These are phyloP conservation scores for Symbiodinium natans DNA, from an alignment of 73 alveolate genomes.

Conservation along the genomic window DNA sequence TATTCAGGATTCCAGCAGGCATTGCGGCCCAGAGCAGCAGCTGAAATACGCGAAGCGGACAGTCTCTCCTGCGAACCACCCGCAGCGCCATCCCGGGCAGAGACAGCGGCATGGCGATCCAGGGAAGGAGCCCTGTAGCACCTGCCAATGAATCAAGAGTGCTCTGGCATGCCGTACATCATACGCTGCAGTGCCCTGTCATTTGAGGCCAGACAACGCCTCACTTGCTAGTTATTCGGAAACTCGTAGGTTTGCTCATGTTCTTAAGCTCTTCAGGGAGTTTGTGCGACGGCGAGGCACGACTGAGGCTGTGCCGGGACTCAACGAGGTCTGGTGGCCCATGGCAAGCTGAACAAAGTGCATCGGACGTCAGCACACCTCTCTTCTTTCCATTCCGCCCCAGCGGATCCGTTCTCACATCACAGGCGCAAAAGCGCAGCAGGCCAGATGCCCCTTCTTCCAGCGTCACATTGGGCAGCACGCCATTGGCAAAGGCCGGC, in stretches of 20 bases:
- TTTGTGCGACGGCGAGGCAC: conserved; percentile 24
- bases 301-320: conserved; percentile 24
- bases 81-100: conserved; percentile 23
- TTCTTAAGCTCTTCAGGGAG: no score
- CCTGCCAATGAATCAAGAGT: conserved; percentile 20
- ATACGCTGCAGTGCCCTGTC: no score
- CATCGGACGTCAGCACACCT: conserved; percentile 21
- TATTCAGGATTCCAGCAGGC: conserved; percentile 17
- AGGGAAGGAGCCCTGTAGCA: conserved; percentile 29
- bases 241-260: no score
- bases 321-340: conserved; percentile 1
- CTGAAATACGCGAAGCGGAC: background rate
- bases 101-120: conserved; percentile 47
- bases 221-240: no score
- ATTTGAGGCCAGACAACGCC: no score
- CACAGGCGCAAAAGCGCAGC: conserved; percentile 73
- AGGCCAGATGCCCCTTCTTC: conserved; percentile 40
- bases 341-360: conserved; percentile 66
- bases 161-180: no score
- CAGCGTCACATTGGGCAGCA: background rate
- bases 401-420: conserved; percentile 53
- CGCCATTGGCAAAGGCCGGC: background rate
- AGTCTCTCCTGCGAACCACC: conserved; percentile 2
- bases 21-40: conserved; percentile 30
- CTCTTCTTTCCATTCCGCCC: conserved; percentile 31